Percentiles rank a stretch among this genome's conserved stretches.
phyloP scores from a whole-genome alignment of 441 rosid genomes.

The Breynia disticha region DNA sequence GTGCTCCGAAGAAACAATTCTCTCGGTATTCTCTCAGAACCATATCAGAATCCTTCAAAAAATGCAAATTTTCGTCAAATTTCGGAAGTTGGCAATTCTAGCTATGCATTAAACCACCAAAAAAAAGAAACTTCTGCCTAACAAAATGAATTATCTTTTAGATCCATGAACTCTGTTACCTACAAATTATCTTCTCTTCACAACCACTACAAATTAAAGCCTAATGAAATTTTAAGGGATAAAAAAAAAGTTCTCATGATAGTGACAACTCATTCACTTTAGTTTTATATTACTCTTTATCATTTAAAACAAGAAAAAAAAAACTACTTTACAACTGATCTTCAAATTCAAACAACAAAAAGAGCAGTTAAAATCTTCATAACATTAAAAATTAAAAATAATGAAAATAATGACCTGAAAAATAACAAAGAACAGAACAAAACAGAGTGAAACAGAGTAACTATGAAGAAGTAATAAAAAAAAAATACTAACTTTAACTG shows the following conservation, averaged over 20 bases:
- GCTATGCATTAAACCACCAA: neutral
- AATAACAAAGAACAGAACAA: neutral
- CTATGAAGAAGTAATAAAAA: too few species aligned
- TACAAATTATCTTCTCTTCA: conserved; percentile 1
- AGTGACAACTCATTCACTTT: too few species aligned
- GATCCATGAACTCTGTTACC: conserved; percentile 1
- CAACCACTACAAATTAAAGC: neutral
- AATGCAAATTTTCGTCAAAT: neutral
- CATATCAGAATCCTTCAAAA: conserved; percentile 17
- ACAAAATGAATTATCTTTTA: neutral
- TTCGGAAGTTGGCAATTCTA: neutral
- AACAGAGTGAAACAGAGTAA: neutral
- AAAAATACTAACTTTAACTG: neutral
- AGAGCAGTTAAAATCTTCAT: too few species aligned
- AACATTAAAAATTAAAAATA: neutral
- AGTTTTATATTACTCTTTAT: too few species aligned
- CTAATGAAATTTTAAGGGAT: neutral
- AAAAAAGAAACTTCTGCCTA: neutral
- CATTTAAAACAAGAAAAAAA: too few species aligned
- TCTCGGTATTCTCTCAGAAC: conserved; percentile 1
- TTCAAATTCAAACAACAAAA: too few species aligned
- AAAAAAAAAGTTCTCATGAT: neutral
- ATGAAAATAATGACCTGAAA: neutral
- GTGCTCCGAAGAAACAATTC: conserved; percentile 8
- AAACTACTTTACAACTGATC: too few species aligned